These are phyloP conservation scores for Coemansia sp. DNA, from an alignment of 192 early-diverging fungal species.

Conservation along the genomic window DNA sequence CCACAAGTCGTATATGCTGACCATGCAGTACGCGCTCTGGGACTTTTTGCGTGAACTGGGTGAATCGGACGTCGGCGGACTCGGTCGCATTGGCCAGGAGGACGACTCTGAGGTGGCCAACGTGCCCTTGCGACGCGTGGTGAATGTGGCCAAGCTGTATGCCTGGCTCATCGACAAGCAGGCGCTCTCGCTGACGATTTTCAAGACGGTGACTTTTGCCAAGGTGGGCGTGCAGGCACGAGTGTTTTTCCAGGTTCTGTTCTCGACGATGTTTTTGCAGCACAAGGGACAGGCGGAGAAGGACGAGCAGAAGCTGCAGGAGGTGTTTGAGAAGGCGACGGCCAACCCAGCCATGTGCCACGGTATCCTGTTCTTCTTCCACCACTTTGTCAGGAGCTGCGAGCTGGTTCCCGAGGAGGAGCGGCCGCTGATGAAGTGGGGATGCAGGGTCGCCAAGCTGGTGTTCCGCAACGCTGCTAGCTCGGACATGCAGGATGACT, in stretches of 20 bases:
- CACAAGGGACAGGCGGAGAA: constrained; percentile 50
- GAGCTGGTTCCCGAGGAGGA: constrained; percentile 63
- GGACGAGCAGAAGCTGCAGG: constrained; percentile 53
- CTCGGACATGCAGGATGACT: background rate
- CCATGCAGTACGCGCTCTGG: constrained; percentile 94
- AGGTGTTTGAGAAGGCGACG: constrained; percentile 57
- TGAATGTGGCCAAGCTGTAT: constrained; percentile 84
- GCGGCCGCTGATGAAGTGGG: constrained; percentile 60
- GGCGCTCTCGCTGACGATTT: constrained; percentile 68
- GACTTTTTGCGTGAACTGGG: constrained; percentile 86
- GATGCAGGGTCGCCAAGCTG: constrained; percentile 64
- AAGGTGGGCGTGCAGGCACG: constrained; percentile 57
- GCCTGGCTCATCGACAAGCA: constrained; percentile 70
- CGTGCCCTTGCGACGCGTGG: constrained; percentile 67
- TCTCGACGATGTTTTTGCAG: constrained; percentile 66
- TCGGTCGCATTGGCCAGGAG: constrained; percentile 43
- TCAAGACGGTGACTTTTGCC: constrained; percentile 69
- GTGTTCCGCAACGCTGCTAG: constrained; percentile 45
- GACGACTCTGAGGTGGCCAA: constrained; percentile 40
- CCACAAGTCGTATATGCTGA: constrained; percentile 79
- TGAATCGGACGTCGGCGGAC: constrained; percentile 72
- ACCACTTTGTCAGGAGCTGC: constrained; percentile 66
- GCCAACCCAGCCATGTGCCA: constrained; percentile 69
- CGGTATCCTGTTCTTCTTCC: constrained; percentile 81
- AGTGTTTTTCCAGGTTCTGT: constrained; percentile 69